phyloP scores from a whole-genome alignment of 1,284 basidiomycete genomes.

The Cutaneotrichosporon sp. region DNA sequence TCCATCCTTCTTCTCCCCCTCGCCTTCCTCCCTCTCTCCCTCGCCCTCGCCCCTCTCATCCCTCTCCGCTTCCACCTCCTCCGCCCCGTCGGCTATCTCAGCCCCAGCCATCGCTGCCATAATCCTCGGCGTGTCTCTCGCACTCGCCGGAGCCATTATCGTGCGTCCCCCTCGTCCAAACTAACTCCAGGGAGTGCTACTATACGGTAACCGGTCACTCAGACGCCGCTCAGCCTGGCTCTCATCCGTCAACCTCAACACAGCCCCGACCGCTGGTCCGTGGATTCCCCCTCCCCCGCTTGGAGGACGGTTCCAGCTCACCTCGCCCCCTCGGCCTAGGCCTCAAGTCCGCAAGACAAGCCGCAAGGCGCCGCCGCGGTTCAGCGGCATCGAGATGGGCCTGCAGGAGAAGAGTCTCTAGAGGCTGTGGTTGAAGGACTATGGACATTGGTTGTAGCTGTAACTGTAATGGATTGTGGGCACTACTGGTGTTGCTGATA shows the following conservation, averaged over 20 bases:
- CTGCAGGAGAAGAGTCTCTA: too few species aligned
- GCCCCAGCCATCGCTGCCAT: neutral
- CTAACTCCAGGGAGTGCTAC: neutral
- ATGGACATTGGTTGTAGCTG: too few species aligned
- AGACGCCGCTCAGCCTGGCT: neutral
- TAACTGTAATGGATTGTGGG: too few species aligned
- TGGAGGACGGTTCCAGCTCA: neutral
- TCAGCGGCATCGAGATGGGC: too few species aligned
- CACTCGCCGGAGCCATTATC: neutral
- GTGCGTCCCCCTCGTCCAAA: neutral
- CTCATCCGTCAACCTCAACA: neutral
- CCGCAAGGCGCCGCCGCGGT: slow-evolving; percentile 7
- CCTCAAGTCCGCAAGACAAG: neutral
- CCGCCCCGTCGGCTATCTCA: too few species aligned
- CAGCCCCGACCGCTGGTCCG: too few species aligned
- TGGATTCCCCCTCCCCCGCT: neutral
- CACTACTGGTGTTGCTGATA: too few species aligned
- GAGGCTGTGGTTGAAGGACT: too few species aligned
- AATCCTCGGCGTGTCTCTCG: neutral
- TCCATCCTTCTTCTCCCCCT: too few species aligned
- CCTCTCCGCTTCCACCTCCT: too few species aligned
- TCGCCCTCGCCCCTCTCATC: too few species aligned
- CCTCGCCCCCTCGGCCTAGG: neutral
- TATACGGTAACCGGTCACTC: neutral
- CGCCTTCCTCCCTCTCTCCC: too few species aligned